Conservation (phyloP, 2,329 filamentous ascomycete genomes). For the Fusarium sp. region DNA sequence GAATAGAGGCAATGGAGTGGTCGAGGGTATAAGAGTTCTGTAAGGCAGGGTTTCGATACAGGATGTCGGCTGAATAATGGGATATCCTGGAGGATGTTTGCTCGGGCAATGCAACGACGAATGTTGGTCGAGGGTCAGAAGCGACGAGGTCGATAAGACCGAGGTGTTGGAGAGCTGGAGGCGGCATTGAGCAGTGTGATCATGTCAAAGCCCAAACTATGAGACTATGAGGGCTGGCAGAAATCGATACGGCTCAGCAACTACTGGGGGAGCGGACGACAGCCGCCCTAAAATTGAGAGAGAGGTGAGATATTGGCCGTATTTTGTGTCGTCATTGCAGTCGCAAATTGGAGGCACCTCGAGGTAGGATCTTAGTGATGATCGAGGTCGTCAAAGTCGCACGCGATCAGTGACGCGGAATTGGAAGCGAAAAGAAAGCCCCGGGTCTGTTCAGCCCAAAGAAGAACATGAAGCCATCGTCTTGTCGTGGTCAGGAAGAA, state of each 20-base stretch:
- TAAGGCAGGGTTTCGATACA: conserved; percentile 53
- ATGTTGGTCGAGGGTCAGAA: conserved; percentile 54
- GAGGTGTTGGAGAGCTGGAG: conserved; percentile 40
- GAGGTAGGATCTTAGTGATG: neutral
- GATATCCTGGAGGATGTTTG: conserved; percentile 1
- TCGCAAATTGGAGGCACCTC: conserved; percentile 15
- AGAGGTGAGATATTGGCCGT: conserved; percentile 5
- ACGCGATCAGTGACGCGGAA: conserved; percentile 15
- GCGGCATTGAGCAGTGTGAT: conserved; percentile 34
- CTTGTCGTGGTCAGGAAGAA: neutral
- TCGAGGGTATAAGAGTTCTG: conserved; percentile 43
- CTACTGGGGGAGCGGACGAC: neutral
- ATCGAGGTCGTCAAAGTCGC: conserved; percentile 11
- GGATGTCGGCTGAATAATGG: conserved; percentile 30
- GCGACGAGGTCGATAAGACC: conserved; percentile 53
- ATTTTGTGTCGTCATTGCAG: conserved; percentile 33
- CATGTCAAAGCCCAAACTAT: neutral
- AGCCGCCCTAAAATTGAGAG: conserved; percentile 13
- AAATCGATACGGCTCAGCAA: neutral
- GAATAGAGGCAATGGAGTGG: conserved; percentile 44
- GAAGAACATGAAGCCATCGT: conserved; percentile 20
- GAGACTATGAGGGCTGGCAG: neutral
- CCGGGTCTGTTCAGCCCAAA: neutral
- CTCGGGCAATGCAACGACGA: conserved; percentile 46
- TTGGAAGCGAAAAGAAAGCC: neutral